phyloP scores from a whole-genome alignment of 176 grass and related monocot species.

The Musa beccarii region DNA sequence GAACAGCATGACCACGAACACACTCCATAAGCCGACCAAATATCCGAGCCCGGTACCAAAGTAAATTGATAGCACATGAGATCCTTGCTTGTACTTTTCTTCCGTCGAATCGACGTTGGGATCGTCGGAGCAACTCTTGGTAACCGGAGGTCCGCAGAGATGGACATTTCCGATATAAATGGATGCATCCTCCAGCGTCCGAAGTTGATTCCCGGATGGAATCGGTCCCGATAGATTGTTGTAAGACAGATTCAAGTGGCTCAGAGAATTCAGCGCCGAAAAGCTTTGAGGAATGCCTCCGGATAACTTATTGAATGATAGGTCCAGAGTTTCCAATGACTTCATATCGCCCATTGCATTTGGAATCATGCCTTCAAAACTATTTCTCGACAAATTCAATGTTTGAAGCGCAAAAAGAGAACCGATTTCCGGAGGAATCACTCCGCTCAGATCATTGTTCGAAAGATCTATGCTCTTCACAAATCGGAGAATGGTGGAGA shows the following conservation, averaged over 20 bases:
- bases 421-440: constrained; percentile 9
- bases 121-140: background rate
- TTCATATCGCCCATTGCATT: background rate
- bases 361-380: constrained; percentile 6
- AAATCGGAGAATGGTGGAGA: too few species aligned
- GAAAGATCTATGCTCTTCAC: too few species aligned
- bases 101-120: background rate
- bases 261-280: background rate
- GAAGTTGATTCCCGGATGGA: background rate
- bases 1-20: constrained; percentile 3
- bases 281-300: constrained; percentile 3
- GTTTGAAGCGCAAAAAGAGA: background rate
- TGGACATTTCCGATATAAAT: constrained; percentile 9
- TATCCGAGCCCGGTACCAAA: background rate
- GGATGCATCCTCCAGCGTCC: background rate
- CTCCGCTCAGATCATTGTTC: background rate
- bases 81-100: background rate
- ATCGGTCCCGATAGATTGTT: background rate
- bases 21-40: constrained; percentile 1
- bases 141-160: constrained; percentile 7
- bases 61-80: background rate
- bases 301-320: background rate
- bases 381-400: constrained; percentile 17
- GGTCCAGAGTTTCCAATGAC: constrained; percentile 13
- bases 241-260: background rate